phyloP scores from a whole-genome alignment of 2,329 filamentous ascomycete genomes.

The Metarhizium robertsii region DNA sequence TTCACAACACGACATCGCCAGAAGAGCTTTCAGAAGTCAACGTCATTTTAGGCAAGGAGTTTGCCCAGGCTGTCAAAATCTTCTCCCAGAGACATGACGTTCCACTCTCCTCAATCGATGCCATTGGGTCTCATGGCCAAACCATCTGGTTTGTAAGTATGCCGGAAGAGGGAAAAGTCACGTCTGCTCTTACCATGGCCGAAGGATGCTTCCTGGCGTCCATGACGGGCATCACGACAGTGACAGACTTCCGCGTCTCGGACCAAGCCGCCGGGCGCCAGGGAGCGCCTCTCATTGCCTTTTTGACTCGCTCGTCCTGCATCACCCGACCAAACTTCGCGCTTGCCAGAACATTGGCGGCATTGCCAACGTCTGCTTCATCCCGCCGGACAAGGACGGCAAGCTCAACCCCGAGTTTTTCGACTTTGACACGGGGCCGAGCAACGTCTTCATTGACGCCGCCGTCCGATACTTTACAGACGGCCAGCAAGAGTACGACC shows the following conservation, averaged over 20 bases:
- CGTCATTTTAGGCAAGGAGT: constrained; percentile 45
- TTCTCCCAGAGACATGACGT: constrained; percentile 38
- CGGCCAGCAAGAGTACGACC: constrained; percentile 41
- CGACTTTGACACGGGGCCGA: constrained; percentile 40
- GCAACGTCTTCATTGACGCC: constrained; percentile 38
- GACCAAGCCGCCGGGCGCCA: constrained; percentile 39
- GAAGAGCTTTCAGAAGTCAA: constrained; percentile 48
- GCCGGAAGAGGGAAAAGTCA: constrained; percentile 35
- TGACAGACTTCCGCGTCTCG: constrained; percentile 42
- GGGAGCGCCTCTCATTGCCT: constrained; percentile 38
- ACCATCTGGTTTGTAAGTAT: constrained; percentile 48
- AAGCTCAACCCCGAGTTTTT: constrained; percentile 21
- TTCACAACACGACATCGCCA: constrained; percentile 41
- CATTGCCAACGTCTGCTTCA: constrained; percentile 52
- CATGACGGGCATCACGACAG: constrained; percentile 47
- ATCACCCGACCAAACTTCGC: constrained; percentile 44
- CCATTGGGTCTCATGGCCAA: constrained; percentile 48
- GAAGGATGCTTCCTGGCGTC: constrained; percentile 46
- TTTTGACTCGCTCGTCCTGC: constrained; percentile 41
- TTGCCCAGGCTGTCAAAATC: constrained; percentile 39
- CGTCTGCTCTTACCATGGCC: constrained; percentile 44
- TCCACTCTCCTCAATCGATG: constrained; percentile 36
- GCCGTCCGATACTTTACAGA: constrained; percentile 44
- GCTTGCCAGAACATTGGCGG: constrained; percentile 54
- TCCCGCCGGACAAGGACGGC: constrained; percentile 28